A percentile compares a stretch with the other conserved stretches of the same genome.
Evolutionary conservation across 108 stramenopile species (phyloP).

Genomic region (Skeletonema potamos): DNA sequence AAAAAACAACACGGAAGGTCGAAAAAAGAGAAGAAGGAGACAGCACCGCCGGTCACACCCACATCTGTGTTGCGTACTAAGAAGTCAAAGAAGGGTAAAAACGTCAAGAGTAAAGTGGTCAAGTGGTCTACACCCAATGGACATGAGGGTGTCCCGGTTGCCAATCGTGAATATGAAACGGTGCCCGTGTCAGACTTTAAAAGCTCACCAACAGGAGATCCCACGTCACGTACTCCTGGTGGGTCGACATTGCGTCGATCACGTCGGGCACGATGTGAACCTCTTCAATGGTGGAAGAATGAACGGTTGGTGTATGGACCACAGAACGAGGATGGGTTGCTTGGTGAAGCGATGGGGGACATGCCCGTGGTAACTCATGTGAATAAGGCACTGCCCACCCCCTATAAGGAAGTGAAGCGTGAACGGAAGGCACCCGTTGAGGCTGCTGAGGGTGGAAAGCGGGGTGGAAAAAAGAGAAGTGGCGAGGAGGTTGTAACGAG

Average conservation of each 20-base stretch:
- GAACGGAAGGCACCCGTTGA: conserved; percentile 30
- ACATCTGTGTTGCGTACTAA: conserved; percentile 38
- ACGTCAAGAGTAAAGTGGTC: conserved; percentile 15
- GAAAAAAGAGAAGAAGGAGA: conserved; percentile 9
- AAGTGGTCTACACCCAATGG: conserved; percentile 46
- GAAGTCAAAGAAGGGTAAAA: conserved; percentile 16
- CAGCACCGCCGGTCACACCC: conserved; percentile 26
- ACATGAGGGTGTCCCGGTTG: conserved; percentile 57
- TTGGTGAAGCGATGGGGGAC: conserved; percentile 67
- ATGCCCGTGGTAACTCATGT: conserved; percentile 79
- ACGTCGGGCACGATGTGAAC: conserved; percentile 51
- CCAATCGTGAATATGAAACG: conserved; percentile 57
- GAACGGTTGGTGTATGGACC: conserved; percentile 81
- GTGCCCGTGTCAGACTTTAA: conserved; percentile 67
- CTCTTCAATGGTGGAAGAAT: conserved; percentile 89
- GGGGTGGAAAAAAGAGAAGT: conserved; percentile 13
- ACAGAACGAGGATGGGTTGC: conserved; percentile 47
- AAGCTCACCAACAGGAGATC: conserved; percentile 50
- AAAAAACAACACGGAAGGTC: conserved; percentile 30
- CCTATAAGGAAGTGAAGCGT: conserved; percentile 64
- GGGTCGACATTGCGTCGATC: conserved; percentile 54
- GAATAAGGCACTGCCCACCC: conserved; percentile 68
- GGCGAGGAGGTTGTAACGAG: conserved; percentile 2
- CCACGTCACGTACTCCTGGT: conserved; percentile 21
- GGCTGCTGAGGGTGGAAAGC: conserved; percentile 27